phyloP scores from a whole-genome alignment of 1,284 basidiomycete genomes.

The Moesziomyces aphidis region DNA sequence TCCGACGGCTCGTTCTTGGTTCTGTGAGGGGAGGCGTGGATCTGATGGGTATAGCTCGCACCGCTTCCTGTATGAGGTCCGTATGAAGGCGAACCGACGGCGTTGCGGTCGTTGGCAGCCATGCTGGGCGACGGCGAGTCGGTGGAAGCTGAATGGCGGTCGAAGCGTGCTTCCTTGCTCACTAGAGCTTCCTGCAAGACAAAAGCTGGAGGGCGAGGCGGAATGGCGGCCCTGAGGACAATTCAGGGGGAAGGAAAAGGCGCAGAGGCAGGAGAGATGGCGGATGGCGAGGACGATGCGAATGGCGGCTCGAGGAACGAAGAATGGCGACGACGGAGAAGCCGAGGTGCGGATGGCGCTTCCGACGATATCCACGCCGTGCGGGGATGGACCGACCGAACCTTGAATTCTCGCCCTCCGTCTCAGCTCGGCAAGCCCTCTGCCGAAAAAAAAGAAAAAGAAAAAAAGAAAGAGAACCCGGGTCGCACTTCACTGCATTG shows the following conservation, averaged over 20 bases:
- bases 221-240: too few species aligned
- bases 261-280: background rate
- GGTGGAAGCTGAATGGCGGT: background rate
- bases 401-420: background rate
- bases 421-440: background rate
- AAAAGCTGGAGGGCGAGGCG: background rate
- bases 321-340: background rate
- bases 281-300: background rate
- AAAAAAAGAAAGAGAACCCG: background rate
- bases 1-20: conserved; percentile 29
- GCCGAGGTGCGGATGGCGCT: background rate
- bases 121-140: conserved; percentile 9
- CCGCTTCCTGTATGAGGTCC: background rate
- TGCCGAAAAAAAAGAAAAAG: background rate
- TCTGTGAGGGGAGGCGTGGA: conserved; percentile 8
- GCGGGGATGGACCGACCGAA: background rate
- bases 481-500: background rate
- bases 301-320: background rate
- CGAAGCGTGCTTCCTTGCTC: conserved; percentile 12
- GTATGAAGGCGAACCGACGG: conserved; percentile 9
- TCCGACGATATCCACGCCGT: background rate
- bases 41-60: conserved; percentile 1
- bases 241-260: too few species aligned
- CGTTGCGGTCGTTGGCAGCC: conserved; percentile 9
- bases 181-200: background rate